Base-by-base conservation (phyloP, 1,139 yeast genomes). In the Debaryomyces coudertii region DNA sequence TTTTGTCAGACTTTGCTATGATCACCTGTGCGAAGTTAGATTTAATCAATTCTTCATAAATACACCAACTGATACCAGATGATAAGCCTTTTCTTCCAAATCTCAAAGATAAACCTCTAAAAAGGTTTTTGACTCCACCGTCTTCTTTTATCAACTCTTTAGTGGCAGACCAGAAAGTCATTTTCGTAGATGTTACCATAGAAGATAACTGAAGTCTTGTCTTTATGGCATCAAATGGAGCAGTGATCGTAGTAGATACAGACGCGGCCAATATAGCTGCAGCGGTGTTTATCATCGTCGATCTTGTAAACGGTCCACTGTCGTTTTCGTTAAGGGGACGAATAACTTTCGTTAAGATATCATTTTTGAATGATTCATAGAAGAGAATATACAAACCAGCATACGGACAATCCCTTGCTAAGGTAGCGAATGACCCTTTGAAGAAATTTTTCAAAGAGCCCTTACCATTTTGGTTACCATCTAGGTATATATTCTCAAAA, bases 31-130 rank as follows among this genome's bases (percentile, higher is more conserved):
- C 31, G 20, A 31, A 25, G 25, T 40, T 34, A 12, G 42, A 53
- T 52, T 82, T 84, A 34, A 90, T 79, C 50, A 90, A 68, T 62
- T 93, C 97, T 65, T 92, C 99, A 62, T 92, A 93, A 25, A 93
- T 85, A 53, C 96, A 89, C 99, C 99, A 93, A 44, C 97, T 90
- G 49, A 93, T 90, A 2, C 97, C 97, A 0, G 98, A 93, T 64
- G 96, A 86, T 48, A 89, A 66, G 0, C 95, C 97, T 65, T 93
- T 93, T 56, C 99, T 76, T 3, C 88, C 77, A 45, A 93, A 75
- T 50, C 99, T 73, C 53, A 93, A 73, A 37, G 92, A 81, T 36
- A 93, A 69, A 0, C 99, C 99, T 61, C 90, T 84, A 62, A 93
- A 90, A 45, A 93, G 71, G 45, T 85, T 80, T 24, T 68, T 55